phyloP scores from a whole-genome alignment of 2,329 filamentous ascomycete species.

The Cercospora sesami region DNA sequence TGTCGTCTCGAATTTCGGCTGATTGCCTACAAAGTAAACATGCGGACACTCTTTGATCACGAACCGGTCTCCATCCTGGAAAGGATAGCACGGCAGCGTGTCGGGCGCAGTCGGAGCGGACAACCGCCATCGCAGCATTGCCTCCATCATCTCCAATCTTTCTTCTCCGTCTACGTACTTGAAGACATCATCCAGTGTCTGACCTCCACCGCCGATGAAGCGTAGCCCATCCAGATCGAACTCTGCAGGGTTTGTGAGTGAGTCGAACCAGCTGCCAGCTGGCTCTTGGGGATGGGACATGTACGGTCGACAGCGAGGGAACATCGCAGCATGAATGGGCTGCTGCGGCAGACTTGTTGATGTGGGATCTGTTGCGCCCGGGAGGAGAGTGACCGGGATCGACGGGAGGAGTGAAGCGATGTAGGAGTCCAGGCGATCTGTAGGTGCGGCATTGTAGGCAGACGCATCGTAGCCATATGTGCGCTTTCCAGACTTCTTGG shows the following conservation, averaged over 20 bases:
- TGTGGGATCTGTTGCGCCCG: slow-evolving; percentile 80
- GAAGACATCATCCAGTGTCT: slow-evolving; percentile 90
- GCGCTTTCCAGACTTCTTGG: slow-evolving; percentile 58
- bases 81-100: slow-evolving; percentile 94
- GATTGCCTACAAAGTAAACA: slow-evolving; percentile 71
- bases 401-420: slow-evolving; percentile 77
- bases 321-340: slow-evolving; percentile 88
- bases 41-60: slow-evolving; percentile 84
- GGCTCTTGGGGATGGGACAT: slow-evolving; percentile 44
- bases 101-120: slow-evolving; percentile 92
- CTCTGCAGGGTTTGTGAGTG: slow-evolving; percentile 90
- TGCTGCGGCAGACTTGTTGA: slow-evolving; percentile 91
- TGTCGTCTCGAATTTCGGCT: slow-evolving; percentile 63
- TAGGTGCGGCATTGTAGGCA: slow-evolving; percentile 82
- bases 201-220: slow-evolving; percentile 80
- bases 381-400: slow-evolving; percentile 84
- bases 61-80: slow-evolving; percentile 90
- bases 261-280: slow-evolving; percentile 72
- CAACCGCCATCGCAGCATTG: slow-evolving; percentile 88
- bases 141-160: slow-evolving; percentile 86
- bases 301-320: slow-evolving; percentile 73
- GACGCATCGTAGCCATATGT: slow-evolving; percentile 95
- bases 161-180: slow-evolving; percentile 78
- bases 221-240: slow-evolving; percentile 88
- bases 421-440: slow-evolving; percentile 79